Evolutionary conservation across 345 rosid genomes (phyloP).

Genomic region (Eucalyptus cloeziana): DNA sequence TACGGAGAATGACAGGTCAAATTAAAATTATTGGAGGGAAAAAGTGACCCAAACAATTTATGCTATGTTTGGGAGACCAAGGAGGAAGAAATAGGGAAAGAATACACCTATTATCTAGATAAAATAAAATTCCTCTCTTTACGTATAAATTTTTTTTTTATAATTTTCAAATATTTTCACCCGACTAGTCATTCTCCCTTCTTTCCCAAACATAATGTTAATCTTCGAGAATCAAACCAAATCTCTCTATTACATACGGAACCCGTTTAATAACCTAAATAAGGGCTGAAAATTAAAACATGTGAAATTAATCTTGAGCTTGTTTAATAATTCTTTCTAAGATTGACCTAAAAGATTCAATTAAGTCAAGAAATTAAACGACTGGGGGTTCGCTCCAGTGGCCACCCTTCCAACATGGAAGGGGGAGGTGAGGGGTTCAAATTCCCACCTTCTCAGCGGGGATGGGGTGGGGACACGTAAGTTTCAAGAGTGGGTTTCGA

Average conservation of each 20-base stretch:
- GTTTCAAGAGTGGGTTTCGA: too few species aligned
- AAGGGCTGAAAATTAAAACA: background rate
- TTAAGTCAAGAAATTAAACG: background rate
- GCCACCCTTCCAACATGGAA: too few species aligned
- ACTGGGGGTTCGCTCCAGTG: too few species aligned
- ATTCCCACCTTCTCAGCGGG: too few species aligned
- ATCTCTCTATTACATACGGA: background rate
- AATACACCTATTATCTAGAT: background rate
- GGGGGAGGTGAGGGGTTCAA: too few species aligned
- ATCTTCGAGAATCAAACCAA: background rate
- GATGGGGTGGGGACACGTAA: too few species aligned
- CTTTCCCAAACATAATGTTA: background rate
- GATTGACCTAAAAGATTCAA: background rate
- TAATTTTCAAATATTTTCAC: background rate
- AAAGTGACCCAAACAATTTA: too few species aligned
- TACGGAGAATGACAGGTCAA: too few species aligned
- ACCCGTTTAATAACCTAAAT: background rate
- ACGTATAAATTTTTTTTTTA: too few species aligned
- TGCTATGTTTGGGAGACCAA: background rate
- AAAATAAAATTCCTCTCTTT: background rate
- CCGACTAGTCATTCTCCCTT: background rate
- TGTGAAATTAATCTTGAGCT: background rate
- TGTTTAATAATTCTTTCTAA: background rate
- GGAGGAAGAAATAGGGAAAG: background rate
- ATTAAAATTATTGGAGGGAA: too few species aligned